Evolutionary conservation across 2,329 filamentous ascomycete genomes (phyloP), one percentile per base, ranked within the genome.

Genomic region (Elsinoe arachidis): DNA sequence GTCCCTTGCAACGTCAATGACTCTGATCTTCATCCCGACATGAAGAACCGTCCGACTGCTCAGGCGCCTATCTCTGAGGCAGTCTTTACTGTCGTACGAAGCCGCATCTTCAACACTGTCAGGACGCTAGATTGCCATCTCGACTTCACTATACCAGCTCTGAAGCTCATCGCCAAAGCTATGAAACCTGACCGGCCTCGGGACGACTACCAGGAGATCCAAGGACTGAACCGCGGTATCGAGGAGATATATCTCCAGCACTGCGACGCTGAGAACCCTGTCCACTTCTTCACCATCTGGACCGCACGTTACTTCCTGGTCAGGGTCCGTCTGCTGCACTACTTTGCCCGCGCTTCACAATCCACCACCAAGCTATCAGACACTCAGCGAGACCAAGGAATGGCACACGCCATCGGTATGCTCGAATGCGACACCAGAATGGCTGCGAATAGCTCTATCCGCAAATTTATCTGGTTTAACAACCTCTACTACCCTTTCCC

Each of bases 231-330:
- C 9, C 41, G 21, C 21, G 41, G 41, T 12, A 65, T 83, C 0
- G 73, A 81, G 56, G 69, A 76, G 0, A 69, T 69, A n/a, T 79
- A 78, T 58, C 68, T 83, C 26, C 61, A 62, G 3, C 68, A 64
- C 62, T 74, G 73, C 57, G 64, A 74, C 26, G 64, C 63, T 12
- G 70, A 73, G 1, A 74, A 73, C 54, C 70, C 75, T 9, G 63
- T 77, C 5, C 75, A 78, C 58, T 77, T 72, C 59, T 73, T 79
- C 67, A 76, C 76, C 0, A 69, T 76, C 11, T 79, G 75, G 76
- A 69, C 63, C 51, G 66, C 70, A 9, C 70, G 79, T 10, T 67
- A 62, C 0, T 69, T 72, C 4, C 57, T 85, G 2, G 76, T 80
- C 0, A 81, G 76, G 63, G 67, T 60, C 46, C 74, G 71, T 1